Base-by-base conservation (phyloP, 352 stramenopile species). In the Pythium aristosporum region DNA sequence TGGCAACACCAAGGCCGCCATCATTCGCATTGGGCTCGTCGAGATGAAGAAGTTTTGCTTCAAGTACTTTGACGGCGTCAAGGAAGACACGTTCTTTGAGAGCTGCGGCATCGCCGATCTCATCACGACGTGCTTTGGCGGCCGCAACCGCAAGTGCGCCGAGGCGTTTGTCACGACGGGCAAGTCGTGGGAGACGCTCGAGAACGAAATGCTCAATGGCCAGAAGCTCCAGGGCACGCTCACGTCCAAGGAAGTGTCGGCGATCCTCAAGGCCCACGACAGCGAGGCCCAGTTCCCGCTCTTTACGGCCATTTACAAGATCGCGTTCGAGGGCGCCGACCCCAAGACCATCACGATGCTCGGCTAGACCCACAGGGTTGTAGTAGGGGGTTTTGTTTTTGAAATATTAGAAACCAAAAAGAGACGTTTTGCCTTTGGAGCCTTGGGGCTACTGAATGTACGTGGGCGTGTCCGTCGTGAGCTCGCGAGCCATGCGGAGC, bases 51-150 rank as follows among this genome's bases (percentile, higher is more conserved):
- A 89, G 73, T 96, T 96, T 57, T 90, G 82, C 71, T 92, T 94
- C 72, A 90, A 91, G 65, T 98, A 98, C 86, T 98, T 97, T 73
- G 82, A 94, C 62, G 90, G 92, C 32, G 82, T 96, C 51, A 92
- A 93, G 69, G 88, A 98, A 56, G 78, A 91, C 68, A 98, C 96
- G 44, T 98, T 99, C 73, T 96, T 98, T 61, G 88, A 99, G 80
- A 97, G 82, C 68, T 99, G 96, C 71, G 97, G 97, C 16, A 95
- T 99, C 39, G 97, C 96, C 8, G 97, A 99, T 69, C 79, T 99
- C 7, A 99, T 99, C 67, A 99, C 97, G 30, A 99, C 96, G 57
- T 99, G 97, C 77, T 99, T 98, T 70, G 96, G 97, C 49, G 96
- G 97, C 56, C 87, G 97, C 39, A 99, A 99, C 72, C 89, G 96